Evolutionary conservation across 2,329 filamentous ascomycete species (phyloP).

Genomic region (Ceratocystis diversiconidia): DNA sequence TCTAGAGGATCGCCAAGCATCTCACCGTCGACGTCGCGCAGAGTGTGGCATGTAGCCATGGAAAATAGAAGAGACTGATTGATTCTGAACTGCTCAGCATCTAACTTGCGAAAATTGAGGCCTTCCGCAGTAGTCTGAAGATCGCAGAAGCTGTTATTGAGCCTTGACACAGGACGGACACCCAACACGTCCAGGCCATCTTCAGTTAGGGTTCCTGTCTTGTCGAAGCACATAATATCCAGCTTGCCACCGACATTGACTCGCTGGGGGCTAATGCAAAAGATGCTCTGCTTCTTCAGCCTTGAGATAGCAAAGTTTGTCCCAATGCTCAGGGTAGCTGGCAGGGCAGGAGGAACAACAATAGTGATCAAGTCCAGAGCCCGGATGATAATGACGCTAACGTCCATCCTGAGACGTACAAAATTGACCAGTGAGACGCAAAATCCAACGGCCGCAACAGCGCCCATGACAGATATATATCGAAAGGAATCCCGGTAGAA

Average conservation of each 20-base stretch:
- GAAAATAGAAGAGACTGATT: constrained; percentile 48
- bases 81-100: constrained; percentile 29
- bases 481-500: constrained; percentile 97
- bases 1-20: constrained; percentile 88
- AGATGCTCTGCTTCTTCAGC: constrained; percentile 79
- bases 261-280: constrained; percentile 92
- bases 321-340: constrained; percentile 88
- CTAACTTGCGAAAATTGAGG: constrained; percentile 39
- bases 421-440: constrained; percentile 89
- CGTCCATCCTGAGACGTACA: constrained; percentile 64
- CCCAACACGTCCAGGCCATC: constrained; percentile 91
- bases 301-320: constrained; percentile 86
- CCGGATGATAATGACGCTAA: constrained; percentile 82
- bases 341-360: constrained; percentile 85
- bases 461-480: constrained; percentile 92
- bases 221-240: constrained; percentile 95
- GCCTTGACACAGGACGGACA: constrained; percentile 51
- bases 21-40: constrained; percentile 74
- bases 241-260: constrained; percentile 95
- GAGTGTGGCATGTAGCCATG: constrained; percentile 94
- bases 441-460: constrained; percentile 75
- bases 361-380: constrained; percentile 95
- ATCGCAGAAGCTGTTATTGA: constrained; percentile 9
- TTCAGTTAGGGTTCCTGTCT: constrained; percentile 95
- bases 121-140: constrained; percentile 10